Conservation (phyloP, 805 yeast genomes). For the Gaillardinia entomophila region DNA sequence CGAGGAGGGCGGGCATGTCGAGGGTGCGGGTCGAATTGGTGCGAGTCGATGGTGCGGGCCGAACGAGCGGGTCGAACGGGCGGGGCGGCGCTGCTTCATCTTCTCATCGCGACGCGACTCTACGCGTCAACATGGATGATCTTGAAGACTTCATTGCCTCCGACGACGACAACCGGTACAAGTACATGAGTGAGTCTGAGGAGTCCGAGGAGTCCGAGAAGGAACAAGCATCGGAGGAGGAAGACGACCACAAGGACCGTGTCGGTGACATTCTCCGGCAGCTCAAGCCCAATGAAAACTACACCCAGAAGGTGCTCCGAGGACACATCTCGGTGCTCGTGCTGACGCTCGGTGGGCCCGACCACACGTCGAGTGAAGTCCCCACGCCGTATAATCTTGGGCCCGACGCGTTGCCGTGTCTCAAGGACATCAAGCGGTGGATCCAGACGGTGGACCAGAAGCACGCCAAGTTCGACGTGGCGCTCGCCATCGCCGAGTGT, state of each 20-base stretch:
- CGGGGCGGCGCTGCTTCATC: too few species aligned
- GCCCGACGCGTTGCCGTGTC: constrained; percentile 79
- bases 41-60: too few species aligned
- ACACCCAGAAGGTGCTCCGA: constrained; percentile 39
- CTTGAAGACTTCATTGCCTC: constrained; percentile 32
- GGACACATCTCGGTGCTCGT: constrained; percentile 79
- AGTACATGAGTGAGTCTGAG: constrained; percentile 1
- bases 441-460: constrained; percentile 75
- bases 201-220: constrained; percentile 1
- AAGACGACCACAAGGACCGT: constrained; percentile 14
- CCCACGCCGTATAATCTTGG: constrained; percentile 71
- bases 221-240: constrained; percentile 7
- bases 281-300: constrained; percentile 27
- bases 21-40: too few species aligned
- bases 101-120: too few species aligned
- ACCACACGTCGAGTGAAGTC: constrained; percentile 44
- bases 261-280: constrained; percentile 15
- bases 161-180: constrained; percentile 13
- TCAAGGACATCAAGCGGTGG: constrained; percentile 88
- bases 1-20: too few species aligned
- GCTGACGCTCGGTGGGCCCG: constrained; percentile 89
- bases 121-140: constrained; percentile 13
- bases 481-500: constrained; percentile 79
- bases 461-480: constrained; percentile 68
- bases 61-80: too few species aligned